A percentile compares a stretch with the other conserved stretches of the same genome.
Evolutionary conservation across 371 early-diverging fungal genomes (phyloP).

Genomic region (Apophysomyces trapeziformis): DNA sequence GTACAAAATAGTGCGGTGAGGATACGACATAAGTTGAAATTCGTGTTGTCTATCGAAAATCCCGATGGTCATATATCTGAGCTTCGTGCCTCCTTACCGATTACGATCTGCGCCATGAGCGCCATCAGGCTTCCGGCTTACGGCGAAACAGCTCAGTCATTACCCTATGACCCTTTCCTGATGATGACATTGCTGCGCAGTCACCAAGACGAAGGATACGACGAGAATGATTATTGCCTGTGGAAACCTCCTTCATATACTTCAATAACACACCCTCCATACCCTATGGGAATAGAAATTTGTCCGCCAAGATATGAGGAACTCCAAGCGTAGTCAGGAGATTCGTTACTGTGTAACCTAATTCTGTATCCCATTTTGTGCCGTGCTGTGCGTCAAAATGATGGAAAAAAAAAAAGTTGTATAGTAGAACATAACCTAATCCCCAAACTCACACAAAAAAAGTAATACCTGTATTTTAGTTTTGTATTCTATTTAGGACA

Average conservation of each 20-base stretch:
- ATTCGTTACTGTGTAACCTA: not conserved
- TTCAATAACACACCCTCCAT: not conserved
- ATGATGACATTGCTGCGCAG: conserved; percentile 17
- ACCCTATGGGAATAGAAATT: not conserved
- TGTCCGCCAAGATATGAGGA: conserved; percentile 8
- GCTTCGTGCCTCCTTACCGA: conserved; percentile 35
- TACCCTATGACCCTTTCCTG: conserved; percentile 45
- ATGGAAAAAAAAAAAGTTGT: no score
- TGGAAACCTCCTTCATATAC: not conserved
- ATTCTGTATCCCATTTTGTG: not conserved
- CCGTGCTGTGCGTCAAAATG: not conserved
- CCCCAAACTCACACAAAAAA: no score
- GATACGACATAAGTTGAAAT: conserved; percentile 51
- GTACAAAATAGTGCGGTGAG: conserved; percentile 39
- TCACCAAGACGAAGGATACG: not conserved
- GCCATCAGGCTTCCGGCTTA: conserved; percentile 36
- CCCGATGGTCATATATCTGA: conserved; percentile 46
- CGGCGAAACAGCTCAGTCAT: conserved; percentile 34
- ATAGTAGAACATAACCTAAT: no score
- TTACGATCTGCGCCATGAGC: conserved; percentile 35
- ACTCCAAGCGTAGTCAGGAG: not conserved
- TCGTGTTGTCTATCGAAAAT: conserved; percentile 38
- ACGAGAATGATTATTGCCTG: not conserved
- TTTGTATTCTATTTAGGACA: no score
- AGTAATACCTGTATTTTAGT: no score